Evolutionary conservation across 805 yeast genomes (phyloP).

Genomic region (Monosporozyma solicola): DNA sequence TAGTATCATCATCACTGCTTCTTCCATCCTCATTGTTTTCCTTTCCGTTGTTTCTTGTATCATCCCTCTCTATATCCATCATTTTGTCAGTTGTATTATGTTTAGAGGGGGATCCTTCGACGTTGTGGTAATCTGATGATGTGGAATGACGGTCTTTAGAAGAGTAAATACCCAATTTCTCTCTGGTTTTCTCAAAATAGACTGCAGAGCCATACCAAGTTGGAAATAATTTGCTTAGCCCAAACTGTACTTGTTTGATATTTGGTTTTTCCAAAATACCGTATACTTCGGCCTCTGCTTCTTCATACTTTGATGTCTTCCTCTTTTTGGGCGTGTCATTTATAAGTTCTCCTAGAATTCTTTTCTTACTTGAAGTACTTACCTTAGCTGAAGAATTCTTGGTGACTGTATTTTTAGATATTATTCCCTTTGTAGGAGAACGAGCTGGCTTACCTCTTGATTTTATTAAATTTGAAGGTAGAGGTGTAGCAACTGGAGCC

Average conservation of each 20-base stretch:
- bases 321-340: neutral
- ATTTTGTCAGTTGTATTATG: neutral
- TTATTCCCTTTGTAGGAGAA: neutral
- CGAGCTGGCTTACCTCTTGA: neutral
- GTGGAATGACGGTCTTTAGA: neutral
- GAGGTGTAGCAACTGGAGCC: neutral
- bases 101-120: neutral
- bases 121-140: neutral
- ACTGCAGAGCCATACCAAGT: conserved; percentile 90
- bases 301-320: conserved; percentile 11
- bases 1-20: neutral
- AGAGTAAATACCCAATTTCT: conserved; percentile 6
- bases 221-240: conserved; percentile 48
- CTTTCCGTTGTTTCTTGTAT: neutral
- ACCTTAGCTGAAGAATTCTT: neutral
- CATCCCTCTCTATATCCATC: neutral
- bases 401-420: neutral
- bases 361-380: neutral
- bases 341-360: neutral
- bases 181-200: conserved; percentile 42
- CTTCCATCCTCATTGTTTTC: neutral
- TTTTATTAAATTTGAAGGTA: neutral
- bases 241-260: conserved; percentile 57
- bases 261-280: conserved; percentile 58
- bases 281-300: conserved; percentile 35